These are phyloP conservation scores for Lobosporangium transversale DNA, from an alignment of 192 early-diverging fungal genomes.

Conservation along the genomic window DNA sequence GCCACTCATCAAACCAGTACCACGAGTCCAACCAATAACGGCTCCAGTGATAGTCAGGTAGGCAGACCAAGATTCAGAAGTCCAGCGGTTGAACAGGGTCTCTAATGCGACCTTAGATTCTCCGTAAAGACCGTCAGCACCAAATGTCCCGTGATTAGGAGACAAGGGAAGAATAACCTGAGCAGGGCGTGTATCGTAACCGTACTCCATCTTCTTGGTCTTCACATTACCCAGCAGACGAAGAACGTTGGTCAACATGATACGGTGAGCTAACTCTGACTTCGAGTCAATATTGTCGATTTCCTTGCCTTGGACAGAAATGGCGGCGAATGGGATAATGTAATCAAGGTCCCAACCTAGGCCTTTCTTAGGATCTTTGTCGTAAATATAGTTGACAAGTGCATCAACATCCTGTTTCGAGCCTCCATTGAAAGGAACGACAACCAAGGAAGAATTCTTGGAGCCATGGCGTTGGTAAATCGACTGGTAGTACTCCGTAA, in stretches of 20 bases:
- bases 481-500: conserved; percentile 85
- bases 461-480: conserved; percentile 93
- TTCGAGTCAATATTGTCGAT: conserved; percentile 84
- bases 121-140: conserved; percentile 90
- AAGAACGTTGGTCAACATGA: conserved; percentile 94
- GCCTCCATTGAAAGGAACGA: conserved; percentile 96
- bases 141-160: conserved; percentile 97
- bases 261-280: conserved; percentile 92
- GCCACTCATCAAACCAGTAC: conserved; percentile 92
- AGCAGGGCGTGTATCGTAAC: conserved; percentile 87
- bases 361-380: conserved; percentile 73
- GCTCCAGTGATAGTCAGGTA: conserved; percentile 91
- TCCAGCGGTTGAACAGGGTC: conserved; percentile 91
- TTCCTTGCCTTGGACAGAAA: conserved; percentile 88
- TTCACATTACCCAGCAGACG: conserved; percentile 89
- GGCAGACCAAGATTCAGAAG: conserved; percentile 87
- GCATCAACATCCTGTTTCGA: conserved; percentile 84
- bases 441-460: conserved; percentile 81
- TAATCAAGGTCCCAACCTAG: conserved; percentile 95
- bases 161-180: conserved; percentile 90
- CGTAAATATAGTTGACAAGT: conserved; percentile 92
- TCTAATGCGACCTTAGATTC: conserved; percentile 96
- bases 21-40: conserved; percentile 97
- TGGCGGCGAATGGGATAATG: conserved; percentile 95
- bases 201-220: conserved; percentile 77